Evolutionary conservation across 805 yeast species (phyloP), one percentile per base, ranked within the genome.

Genomic region (Wickerhamiella occidentalis): DNA sequence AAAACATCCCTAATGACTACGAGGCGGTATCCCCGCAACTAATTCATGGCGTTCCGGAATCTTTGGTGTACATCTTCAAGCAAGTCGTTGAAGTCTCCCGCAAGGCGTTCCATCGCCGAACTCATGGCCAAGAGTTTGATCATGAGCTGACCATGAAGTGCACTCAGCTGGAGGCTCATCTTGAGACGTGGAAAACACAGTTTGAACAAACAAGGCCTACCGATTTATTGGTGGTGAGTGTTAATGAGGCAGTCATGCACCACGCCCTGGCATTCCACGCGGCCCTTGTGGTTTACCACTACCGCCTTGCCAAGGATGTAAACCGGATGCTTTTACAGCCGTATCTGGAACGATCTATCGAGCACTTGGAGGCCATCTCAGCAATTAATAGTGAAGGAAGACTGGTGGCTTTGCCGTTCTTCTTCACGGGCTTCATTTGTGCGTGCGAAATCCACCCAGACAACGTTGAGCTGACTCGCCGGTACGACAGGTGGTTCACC

Each of bases 371-470:
- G 57, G 69, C 72, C 50, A 74, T 86, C 49, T 83, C 79, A 51
- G 60, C 63, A 37, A 66, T 84, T 45, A 77, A 80, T 29, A 36
- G 25, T 30, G 43, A 46, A 12, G 73, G 74, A 6, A 54, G 55
- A 2, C 78, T 80, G 1, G 74, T 81, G 18, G 77, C 78, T 46
- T 76, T 81, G 30, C 95, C 96, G 3, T 67, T 85, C 29, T 78
- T 85, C 57, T 86, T 95, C 92, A 90, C 83, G 59, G 94, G 92
- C 0, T 86, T 86, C 56, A 80, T 86, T 40, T 87, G 90, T 1
- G 95, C 94, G 0, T 81, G 92, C 58, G 86, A 83, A 53, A 48
- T 51, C n/a, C 81, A 87, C 9, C 73, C 76, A 52, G 76, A 51
- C 7, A 50, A 80, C 5, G 56, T 64, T 0, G 70, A 69, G 30